Evolutionary conservation across 176 grass and related monocot species (phyloP).

Genomic region (Stipa capillata): DNA sequence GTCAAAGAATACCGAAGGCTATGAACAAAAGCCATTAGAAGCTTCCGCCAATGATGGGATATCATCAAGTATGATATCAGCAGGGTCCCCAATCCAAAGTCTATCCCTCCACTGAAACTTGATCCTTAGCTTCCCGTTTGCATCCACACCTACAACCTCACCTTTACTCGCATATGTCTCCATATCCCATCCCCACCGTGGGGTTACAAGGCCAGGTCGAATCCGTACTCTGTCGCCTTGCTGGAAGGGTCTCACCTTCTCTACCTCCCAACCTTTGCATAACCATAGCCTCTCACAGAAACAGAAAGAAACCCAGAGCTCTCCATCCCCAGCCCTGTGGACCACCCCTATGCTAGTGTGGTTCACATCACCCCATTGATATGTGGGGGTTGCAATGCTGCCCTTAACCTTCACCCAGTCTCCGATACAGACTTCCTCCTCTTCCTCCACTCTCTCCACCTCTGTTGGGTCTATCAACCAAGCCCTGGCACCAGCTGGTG

Average conservation of each 20-base stretch:
- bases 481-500: conserved; percentile 82
- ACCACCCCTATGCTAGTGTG: conserved; percentile 84
- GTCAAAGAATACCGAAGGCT: conserved; percentile 48
- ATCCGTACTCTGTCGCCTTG: conserved; percentile 67
- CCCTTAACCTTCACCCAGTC: conserved; percentile 97
- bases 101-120: conserved; percentile 93
- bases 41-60: conserved; percentile 24
- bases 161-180: conserved; percentile 87
- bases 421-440: conserved; percentile 69
- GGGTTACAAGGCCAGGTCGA: conserved; percentile 68
- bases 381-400: conserved; percentile 57
- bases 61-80: conserved; percentile 90
- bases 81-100: conserved; percentile 90
- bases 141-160: conserved; percentile 84
- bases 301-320: conserved; percentile 93
- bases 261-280: conserved; percentile 89
- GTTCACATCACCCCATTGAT: conserved; percentile 95
- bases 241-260: conserved; percentile 78
- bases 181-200: conserved; percentile 92
- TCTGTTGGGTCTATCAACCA: conserved; percentile 97
- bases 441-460: conserved; percentile 84
- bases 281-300: conserved; percentile 95
- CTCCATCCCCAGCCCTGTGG: conserved; percentile 78
- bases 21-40: conserved; percentile 59
- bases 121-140: conserved; percentile 92